phyloP scores from a whole-genome alignment of 768 basidiomycete species.

The Dioszegia aurantiaca region DNA sequence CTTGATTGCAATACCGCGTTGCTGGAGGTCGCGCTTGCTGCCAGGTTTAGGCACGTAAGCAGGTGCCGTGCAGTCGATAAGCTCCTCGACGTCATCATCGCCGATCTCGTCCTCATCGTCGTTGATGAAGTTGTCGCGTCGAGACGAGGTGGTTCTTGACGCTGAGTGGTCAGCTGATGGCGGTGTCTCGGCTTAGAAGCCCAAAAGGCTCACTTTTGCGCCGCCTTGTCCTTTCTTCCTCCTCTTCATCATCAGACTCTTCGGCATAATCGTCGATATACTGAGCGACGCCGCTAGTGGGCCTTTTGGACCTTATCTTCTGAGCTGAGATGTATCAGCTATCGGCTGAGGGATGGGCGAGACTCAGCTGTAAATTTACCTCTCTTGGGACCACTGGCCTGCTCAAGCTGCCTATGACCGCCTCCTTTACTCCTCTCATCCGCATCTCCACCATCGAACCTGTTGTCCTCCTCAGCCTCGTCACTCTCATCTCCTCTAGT shows the following conservation, averaged over 20 bases:
- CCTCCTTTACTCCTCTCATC: neutral
- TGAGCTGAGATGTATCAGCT: neutral
- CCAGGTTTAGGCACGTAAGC: neutral
- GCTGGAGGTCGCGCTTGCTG: neutral
- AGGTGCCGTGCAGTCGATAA: neutral
- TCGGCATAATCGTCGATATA: constrained; percentile 3
- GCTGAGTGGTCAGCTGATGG: too few relatives aligned
- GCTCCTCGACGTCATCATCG: neutral
- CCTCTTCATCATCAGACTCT: constrained; percentile 9
- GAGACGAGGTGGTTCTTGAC: too few relatives aligned
- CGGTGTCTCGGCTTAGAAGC: too few relatives aligned
- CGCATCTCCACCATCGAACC: neutral
- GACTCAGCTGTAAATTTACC: neutral
- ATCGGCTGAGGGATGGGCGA: neutral
- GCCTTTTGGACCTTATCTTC: neutral
- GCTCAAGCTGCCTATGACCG: neutral
- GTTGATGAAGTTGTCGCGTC: neutral
- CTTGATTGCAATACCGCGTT: neutral
- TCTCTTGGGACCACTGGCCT: neutral
- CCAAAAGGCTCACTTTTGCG: neutral
- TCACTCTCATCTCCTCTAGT: neutral
- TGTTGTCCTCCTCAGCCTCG: constrained; percentile 7
- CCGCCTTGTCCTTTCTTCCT: neutral
- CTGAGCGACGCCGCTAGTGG: neutral
- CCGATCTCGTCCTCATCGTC: neutral